Conservation (phyloP, 2,329 filamentous ascomycete species). For the Knufia petricola region DNA sequence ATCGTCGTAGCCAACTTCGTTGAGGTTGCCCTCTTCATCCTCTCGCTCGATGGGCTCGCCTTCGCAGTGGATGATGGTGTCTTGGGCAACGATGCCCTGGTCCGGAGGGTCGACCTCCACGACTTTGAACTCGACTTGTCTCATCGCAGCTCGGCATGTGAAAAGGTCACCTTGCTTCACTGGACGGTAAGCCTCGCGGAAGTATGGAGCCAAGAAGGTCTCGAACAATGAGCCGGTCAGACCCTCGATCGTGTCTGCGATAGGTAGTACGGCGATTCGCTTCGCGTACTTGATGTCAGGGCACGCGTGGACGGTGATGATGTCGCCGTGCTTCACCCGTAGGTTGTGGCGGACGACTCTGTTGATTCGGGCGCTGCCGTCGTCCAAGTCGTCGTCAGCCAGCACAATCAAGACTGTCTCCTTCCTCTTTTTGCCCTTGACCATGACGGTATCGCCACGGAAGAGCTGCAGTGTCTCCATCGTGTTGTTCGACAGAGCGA, state of each 20-base stretch:
- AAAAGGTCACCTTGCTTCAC: conserved; percentile 96
- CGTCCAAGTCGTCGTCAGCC: conserved; percentile 94
- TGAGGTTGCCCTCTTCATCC: conserved; percentile 97
- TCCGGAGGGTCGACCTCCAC: conserved; percentile 97
- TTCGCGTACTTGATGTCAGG: conserved; percentile 99
- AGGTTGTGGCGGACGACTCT: conserved; percentile 97
- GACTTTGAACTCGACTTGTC: conserved; percentile 98
- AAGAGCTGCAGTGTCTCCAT: conserved; percentile 98
- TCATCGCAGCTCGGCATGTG: conserved; percentile 94
- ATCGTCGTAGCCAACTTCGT: conserved; percentile 97
- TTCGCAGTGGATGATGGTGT: conserved; percentile 98
- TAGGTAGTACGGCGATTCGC: conserved; percentile 94
- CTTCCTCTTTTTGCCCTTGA: conserved; percentile 99
- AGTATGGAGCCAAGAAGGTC: conserved; percentile 98
- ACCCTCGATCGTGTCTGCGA: conserved; percentile 95
- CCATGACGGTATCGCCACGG: conserved; percentile 93
- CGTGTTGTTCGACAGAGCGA: conserved; percentile 93
- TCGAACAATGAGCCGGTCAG: conserved; percentile 97
- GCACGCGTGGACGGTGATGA: conserved; percentile 94
- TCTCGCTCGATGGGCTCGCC: conserved; percentile 95
- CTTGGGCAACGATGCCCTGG: conserved; percentile 96
- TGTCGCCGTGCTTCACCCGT: conserved; percentile 94
- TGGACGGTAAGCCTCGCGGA: conserved; percentile 96
- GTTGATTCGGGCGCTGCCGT: conserved; percentile 95
- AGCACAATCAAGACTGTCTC: conserved; percentile 97